Conservation (phyloP, 75 land plant genomes). For the Isoetes taiwanensis region DNA sequence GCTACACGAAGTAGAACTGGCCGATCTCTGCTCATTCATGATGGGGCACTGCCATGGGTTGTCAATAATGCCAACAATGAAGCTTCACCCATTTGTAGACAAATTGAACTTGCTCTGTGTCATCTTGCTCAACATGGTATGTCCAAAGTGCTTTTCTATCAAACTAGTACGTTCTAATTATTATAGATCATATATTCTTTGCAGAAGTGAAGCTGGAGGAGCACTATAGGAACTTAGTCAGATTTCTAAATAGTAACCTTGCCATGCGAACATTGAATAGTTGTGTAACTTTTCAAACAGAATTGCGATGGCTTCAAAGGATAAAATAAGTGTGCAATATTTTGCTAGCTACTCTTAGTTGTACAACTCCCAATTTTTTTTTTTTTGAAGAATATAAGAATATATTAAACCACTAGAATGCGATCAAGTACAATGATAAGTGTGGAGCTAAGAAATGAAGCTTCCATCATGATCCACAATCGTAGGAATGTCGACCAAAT, state of each 20-base stretch:
- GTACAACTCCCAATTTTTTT: too few species aligned
- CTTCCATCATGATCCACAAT: too few species aligned
- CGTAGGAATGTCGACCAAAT: too few species aligned
- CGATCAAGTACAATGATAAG: too few species aligned
- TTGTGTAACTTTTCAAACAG: too few species aligned
- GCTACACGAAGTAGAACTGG: neutral
- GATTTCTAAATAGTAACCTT: conserved; percentile 4
- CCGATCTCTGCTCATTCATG: neutral
- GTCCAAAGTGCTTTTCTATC: neutral
- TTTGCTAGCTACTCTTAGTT: too few species aligned
- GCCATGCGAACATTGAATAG: conserved; percentile 4
- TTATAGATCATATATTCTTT: neutral
- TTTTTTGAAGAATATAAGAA: too few species aligned
- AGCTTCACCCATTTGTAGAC: neutral
- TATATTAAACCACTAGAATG: too few species aligned
- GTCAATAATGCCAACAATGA: conserved; percentile 2
- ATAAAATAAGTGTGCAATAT: too few species aligned
- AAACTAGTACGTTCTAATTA: neutral
- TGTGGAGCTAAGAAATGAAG: too few species aligned
- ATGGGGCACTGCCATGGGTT: conserved; percentile 3
- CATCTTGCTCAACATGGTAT: conserved; percentile 1
- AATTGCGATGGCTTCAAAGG: too few species aligned
- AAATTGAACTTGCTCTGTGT: conserved; percentile 2
- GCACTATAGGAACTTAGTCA: neutral
- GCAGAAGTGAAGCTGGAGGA: conserved; percentile 6